Percentiles rank a stretch among this genome's conserved stretches.
phyloP scores from a whole-genome alignment of 2,329 filamentous ascomycete genomes.

The Aureobasidium namibiae region DNA sequence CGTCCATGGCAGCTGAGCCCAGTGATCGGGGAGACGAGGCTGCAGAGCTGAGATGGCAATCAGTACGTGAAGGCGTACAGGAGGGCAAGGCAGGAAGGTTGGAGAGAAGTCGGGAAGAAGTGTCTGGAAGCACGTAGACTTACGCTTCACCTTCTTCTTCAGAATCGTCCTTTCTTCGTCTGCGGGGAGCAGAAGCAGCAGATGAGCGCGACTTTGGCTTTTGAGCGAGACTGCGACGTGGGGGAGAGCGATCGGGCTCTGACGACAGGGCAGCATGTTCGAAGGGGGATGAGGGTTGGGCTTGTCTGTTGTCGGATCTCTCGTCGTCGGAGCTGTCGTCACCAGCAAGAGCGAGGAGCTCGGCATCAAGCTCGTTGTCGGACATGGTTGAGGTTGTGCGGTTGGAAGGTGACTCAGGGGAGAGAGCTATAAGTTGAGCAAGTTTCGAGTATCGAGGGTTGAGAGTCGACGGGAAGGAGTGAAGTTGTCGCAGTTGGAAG shows the following conservation, averaged over 20 bases:
- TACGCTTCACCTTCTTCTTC: slow-evolving; percentile 78
- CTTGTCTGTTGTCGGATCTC: slow-evolving; percentile 24
- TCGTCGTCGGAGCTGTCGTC: slow-evolving; percentile 46
- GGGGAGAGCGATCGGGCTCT: slow-evolving; percentile 24
- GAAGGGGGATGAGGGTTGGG: slow-evolving; percentile 17
- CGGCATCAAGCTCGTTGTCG: slow-evolving; percentile 69
- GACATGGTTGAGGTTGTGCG: slow-evolving; percentile 53
- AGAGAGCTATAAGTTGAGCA: background rate
- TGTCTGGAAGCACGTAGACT: slow-evolving; percentile 34
- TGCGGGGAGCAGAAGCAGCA: slow-evolving; percentile 26
- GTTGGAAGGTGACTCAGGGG: background rate
- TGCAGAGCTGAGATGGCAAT: slow-evolving; percentile 45
- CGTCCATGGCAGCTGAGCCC: slow-evolving; percentile 80
- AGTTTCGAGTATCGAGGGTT: background rate
- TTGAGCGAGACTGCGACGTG: slow-evolving; percentile 35
- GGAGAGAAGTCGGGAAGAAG: slow-evolving; percentile 14
- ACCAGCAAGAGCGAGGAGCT: slow-evolving; percentile 86
- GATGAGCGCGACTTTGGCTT: slow-evolving; percentile 35
- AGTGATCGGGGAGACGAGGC: slow-evolving; percentile 66
- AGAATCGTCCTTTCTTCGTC: slow-evolving; percentile 48
- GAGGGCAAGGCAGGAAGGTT: background rate
- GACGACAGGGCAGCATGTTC: background rate
- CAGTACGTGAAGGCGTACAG: slow-evolving; percentile 11
- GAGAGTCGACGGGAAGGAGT: background rate
- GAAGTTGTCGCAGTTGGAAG: background rate